Percentiles rank a stretch among this genome's conserved stretches.
Conservation (phyloP, 2,329 filamentous ascomycete genomes). For the Colletotrichum ledebouriae region DNA sequence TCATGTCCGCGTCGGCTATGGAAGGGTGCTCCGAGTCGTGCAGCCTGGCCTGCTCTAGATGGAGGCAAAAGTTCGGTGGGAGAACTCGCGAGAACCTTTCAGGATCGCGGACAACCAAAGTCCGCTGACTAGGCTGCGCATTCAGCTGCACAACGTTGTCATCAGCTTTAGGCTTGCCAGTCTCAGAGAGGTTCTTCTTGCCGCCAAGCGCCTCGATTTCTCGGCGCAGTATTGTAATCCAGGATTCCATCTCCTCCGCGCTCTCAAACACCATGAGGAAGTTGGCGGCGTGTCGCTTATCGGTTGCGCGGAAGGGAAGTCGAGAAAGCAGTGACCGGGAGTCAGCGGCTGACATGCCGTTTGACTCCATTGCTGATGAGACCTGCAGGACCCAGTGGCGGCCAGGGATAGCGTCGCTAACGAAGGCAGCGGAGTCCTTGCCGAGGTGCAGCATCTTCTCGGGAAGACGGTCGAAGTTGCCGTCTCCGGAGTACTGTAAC, state of each 20-base stretch:
- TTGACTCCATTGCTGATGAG: constrained; percentile 73
- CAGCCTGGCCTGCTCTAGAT: constrained; percentile 44
- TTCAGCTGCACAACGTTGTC: constrained; percentile 52
- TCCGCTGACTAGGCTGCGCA: constrained; percentile 60
- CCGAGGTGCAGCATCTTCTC: constrained; percentile 80
- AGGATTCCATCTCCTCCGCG: constrained; percentile 81
- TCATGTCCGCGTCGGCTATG: constrained; percentile 46
- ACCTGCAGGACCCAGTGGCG: constrained; percentile 86
- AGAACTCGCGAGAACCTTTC: constrained; percentile 60
- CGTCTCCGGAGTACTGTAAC: constrained; percentile 80
- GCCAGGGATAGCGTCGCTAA: constrained; percentile 83
- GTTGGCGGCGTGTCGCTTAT: constrained; percentile 71
- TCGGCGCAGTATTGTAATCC: constrained; percentile 76
- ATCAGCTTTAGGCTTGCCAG: constrained; percentile 64
- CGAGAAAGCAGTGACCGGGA: constrained; percentile 75
- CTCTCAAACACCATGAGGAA: constrained; percentile 80
- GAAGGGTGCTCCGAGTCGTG: constrained; percentile 46
- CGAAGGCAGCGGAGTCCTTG: constrained; percentile 83
- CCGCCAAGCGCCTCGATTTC: constrained; percentile 80
- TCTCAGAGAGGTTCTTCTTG: constrained; percentile 73
- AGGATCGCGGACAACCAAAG: constrained; percentile 62
- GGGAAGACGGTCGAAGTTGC: constrained; percentile 77
- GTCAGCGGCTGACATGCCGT: constrained; percentile 64
- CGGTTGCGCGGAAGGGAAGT: constrained; percentile 69
- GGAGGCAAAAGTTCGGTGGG: constrained; percentile 54